Evolutionary conservation across 2,329 filamentous ascomycete genomes (phyloP).

Genomic region (Parascedosporium putredinis): DNA sequence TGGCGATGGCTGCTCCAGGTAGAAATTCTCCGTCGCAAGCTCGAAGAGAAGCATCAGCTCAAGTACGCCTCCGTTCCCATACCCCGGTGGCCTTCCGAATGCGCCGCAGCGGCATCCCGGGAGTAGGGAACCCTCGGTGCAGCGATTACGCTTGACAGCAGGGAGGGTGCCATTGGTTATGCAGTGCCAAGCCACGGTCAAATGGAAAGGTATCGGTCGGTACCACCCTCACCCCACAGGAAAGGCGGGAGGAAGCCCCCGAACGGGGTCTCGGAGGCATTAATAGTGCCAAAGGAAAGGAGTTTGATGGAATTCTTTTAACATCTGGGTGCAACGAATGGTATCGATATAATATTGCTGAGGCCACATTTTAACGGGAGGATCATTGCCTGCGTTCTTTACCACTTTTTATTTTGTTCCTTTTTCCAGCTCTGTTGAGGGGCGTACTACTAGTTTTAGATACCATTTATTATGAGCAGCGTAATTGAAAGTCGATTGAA

Average conservation of each 20-base stretch:
- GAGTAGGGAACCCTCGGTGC: neutral
- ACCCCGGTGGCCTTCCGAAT: neutral
- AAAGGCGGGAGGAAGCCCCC: too few relatives aligned
- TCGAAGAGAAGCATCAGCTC: slow-evolving; percentile 33
- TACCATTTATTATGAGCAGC: too few relatives aligned
- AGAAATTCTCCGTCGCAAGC: slow-evolving; percentile 41
- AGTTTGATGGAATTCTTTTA: too few relatives aligned
- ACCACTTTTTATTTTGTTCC: too few relatives aligned
- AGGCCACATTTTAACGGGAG: too few relatives aligned
- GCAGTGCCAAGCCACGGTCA: neutral
- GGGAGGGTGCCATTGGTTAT: neutral
- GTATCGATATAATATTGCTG: too few relatives aligned
- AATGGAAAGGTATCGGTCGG: neutral
- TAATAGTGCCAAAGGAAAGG: too few relatives aligned
- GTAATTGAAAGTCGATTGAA: too few relatives aligned
- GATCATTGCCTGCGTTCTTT: too few relatives aligned
- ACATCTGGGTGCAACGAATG: too few relatives aligned
- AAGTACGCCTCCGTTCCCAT: slow-evolving; percentile 25
- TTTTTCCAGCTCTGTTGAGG: too few relatives aligned
- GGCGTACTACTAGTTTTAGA: too few relatives aligned
- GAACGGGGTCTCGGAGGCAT: neutral
- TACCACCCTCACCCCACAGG: neutral
- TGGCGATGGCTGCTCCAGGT: slow-evolving; percentile 42
- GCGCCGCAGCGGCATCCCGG: neutral
- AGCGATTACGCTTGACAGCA: neutral